These are phyloP conservation scores for Mariannaea sp. DNA, from an alignment of 2,329 filamentous ascomycete genomes.

Conservation along the genomic window DNA sequence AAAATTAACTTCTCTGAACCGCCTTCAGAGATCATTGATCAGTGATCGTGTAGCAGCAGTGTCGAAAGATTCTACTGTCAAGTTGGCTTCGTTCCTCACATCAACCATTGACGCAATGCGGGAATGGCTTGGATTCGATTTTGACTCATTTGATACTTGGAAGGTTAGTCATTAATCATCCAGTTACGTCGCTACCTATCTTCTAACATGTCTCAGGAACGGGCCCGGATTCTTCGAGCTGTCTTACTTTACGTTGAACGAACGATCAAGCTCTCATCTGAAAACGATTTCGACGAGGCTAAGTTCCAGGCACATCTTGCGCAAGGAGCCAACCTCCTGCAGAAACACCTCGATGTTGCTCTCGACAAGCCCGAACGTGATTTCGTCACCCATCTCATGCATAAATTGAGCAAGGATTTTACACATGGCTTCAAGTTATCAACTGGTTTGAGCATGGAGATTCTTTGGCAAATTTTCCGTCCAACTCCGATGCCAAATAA, in stretches of 20 bases:
- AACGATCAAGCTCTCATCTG: slow-evolving; percentile 54
- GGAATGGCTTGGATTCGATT: slow-evolving; percentile 47
- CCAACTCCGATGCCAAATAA: slow-evolving; percentile 61
- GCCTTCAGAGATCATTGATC: slow-evolving; percentile 64
- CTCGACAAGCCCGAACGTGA: slow-evolving; percentile 38
- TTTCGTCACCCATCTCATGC: slow-evolving; percentile 48
- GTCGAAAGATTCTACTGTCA: slow-evolving; percentile 64
- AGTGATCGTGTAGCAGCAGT: slow-evolving; percentile 59
- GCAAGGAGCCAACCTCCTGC: slow-evolving; percentile 53
- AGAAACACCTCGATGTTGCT: slow-evolving; percentile 38
- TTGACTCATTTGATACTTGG: slow-evolving; percentile 38
- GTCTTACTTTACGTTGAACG: slow-evolving; percentile 60
- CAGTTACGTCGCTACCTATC: background rate
- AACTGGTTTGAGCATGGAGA: slow-evolving; percentile 80
- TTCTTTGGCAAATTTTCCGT: slow-evolving; percentile 74
- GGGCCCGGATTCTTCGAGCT: slow-evolving; percentile 41
- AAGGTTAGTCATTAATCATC: slow-evolving; percentile 33
- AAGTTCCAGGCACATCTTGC: slow-evolving; percentile 66
- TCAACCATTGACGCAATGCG: slow-evolving; percentile 49
- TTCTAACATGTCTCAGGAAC: slow-evolving; percentile 31
- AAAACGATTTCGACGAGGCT: slow-evolving; percentile 61
- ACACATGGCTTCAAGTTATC: slow-evolving; percentile 71
- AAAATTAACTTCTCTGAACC: slow-evolving; percentile 60
- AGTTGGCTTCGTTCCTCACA: slow-evolving; percentile 56
- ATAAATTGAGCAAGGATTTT: slow-evolving; percentile 61